These are phyloP conservation scores for Trifolium subterraneum DNA, from an alignment of 306 rosid genomes.

Conservation along the genomic window DNA sequence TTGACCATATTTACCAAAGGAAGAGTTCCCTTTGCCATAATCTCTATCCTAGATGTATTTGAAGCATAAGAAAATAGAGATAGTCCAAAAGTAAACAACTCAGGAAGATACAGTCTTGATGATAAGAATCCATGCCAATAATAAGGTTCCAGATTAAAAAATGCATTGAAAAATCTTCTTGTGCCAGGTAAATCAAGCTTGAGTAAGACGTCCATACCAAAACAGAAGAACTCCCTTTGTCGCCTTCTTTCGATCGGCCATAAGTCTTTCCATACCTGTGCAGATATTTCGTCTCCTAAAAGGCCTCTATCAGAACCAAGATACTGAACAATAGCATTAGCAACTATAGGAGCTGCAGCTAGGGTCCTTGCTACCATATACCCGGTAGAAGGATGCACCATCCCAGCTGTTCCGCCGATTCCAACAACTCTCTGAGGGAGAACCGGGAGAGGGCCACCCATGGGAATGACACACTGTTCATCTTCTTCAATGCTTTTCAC, in stretches of 20 bases:
- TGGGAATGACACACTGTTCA: constrained; percentile 93
- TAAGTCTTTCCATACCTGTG: constrained; percentile 84
- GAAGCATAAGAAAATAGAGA: constrained; percentile 95
- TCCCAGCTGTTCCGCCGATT: constrained; percentile 98
- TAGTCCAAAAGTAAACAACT: constrained; percentile 75
- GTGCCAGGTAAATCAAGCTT: constrained; percentile 92
- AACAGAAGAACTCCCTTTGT: constrained; percentile 98
- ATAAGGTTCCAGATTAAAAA: constrained; percentile 91
- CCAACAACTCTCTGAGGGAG: constrained; percentile 96
- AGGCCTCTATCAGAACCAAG: constrained; percentile 67
- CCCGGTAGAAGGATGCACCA: constrained; percentile 99
- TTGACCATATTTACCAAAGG: constrained; percentile 92
- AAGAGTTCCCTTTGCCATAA: constrained; percentile 94
- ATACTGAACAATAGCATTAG: constrained; percentile 74
- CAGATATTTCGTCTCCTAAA: constrained; percentile 65
- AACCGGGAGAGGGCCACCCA: constrained; percentile 97
- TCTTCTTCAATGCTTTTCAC: constrained; percentile 97
- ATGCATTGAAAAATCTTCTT: constrained; percentile 85
- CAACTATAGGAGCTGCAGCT: constrained; percentile 93
- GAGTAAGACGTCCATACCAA: constrained; percentile 93
- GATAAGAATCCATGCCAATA: constrained; percentile 99
- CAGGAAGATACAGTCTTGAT: constrained; percentile 90
- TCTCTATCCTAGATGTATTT: constrained; percentile 83
- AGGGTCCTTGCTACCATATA: constrained; percentile 98
- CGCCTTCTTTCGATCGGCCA: constrained; percentile 96